Evolutionary conservation across 2,329 filamentous ascomycete genomes (phyloP), one percentile per base, ranked within the genome.

Genomic region (Fusarium sororula): DNA sequence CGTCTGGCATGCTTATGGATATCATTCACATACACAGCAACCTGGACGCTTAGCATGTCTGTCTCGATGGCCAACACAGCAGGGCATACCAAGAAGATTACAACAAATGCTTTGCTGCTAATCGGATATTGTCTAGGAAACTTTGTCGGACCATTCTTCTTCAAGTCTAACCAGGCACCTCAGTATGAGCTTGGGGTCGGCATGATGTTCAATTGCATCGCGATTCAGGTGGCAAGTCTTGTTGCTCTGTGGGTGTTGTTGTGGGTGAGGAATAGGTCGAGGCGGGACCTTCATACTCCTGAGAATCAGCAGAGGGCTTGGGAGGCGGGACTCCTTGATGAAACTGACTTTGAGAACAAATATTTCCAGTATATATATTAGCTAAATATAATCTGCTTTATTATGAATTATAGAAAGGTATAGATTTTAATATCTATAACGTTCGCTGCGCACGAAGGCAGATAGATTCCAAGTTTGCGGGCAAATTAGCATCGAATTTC

Each of bases 21-120:
- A 4, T 77, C 73, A 0, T 80, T 80, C 35, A 47, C 75, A 1
- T 79, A 79, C 57, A 79, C 78, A 0, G 70, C 78, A 22, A 73
- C 75, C 20, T 77, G 75, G 68, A 78, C 78, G 1, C 63, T 79
- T 1, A 76, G 68, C 30, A 83, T 76, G 80, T 68, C 74, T 0
- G 55, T 76, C 4, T 64, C 74, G 11, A 75, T 73, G 32, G 74
- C 73, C 18, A 76, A 76, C 8, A 77, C 80, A 4, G 81, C 82
- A 0, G 81, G 82, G 0, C 81, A 84, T 35, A 84, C 82, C 0
- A 84, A 84, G 50, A 82, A 86, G 55, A 80, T 80, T 1, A 87
- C 85, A 0, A 78, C 81, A 4, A 87, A 87, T 26, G 79, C 87
- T 3, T 79, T 86, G 18, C 80, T 87, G 1, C 84, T 88, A 48